phyloP scores from a whole-genome alignment of 176 grass and related monocot species.

The Ensete glaucum region DNA sequence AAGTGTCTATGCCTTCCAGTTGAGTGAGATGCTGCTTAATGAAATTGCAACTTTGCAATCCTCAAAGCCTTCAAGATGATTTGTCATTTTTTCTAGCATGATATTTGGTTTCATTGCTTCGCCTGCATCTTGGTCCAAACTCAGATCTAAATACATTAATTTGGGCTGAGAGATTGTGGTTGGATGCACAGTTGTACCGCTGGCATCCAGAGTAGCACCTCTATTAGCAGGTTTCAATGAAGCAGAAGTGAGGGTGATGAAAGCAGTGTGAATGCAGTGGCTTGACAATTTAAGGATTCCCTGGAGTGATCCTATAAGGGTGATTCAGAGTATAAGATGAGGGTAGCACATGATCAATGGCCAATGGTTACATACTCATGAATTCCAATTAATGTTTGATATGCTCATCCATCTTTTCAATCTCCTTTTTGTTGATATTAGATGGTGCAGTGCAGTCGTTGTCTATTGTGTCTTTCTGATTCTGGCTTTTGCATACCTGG shows the following conservation, averaged over 20 bases:
- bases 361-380: background rate
- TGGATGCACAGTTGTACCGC: too few relatives aligned
- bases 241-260: background rate
- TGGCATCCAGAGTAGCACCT: background rate
- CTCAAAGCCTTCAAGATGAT: too few relatives aligned
- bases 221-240: background rate
- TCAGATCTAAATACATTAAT: too few relatives aligned
- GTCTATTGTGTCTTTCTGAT: background rate
- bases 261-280: background rate
- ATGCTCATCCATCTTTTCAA: background rate
- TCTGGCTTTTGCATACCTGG: background rate
- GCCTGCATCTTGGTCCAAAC: too few relatives aligned
- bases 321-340: background rate
- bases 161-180: too few relatives aligned
- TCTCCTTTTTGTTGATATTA: background rate
- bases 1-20: too few relatives aligned
- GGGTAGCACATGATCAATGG: background rate
- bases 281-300: background rate
- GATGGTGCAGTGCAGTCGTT: background rate
- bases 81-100: too few relatives aligned
- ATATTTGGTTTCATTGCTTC: too few relatives aligned
- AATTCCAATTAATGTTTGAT: background rate
- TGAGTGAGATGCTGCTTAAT: too few relatives aligned
- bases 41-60: too few relatives aligned
- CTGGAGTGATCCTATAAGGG: background rate